A percentile compares a stretch with the other conserved stretches of the same genome.
Evolutionary conservation across 2,329 filamentous ascomycete genomes (phyloP).

Genomic region (Arthrobotrys musiformis): DNA sequence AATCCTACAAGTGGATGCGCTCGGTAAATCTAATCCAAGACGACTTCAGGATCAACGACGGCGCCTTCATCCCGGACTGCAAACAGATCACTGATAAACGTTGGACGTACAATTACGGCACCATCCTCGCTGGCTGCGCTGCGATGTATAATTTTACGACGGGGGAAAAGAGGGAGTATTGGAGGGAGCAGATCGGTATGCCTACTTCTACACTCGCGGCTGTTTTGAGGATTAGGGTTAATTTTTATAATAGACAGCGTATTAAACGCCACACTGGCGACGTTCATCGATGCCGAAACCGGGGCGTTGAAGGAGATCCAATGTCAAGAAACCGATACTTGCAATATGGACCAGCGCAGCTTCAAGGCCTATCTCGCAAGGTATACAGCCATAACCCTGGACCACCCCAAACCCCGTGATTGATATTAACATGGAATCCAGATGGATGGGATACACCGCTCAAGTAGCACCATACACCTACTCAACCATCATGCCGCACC

Average conservation of each 20-base stretch:
- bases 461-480: constrained; percentile 72
- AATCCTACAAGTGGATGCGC: constrained; percentile 72
- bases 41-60: constrained; percentile 74
- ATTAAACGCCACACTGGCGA: constrained; percentile 25
- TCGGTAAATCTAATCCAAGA: constrained; percentile 70
- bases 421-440: constrained; percentile 63
- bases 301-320: constrained; percentile 73
- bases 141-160: constrained; percentile 73
- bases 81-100: constrained; percentile 71
- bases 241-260: constrained; percentile 56
- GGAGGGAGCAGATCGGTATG: constrained; percentile 26
- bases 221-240: no score
- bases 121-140: constrained; percentile 72
- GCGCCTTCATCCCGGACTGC: constrained; percentile 70
- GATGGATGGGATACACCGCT: constrained; percentile 72
- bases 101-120: constrained; percentile 75
- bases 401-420: background rate
- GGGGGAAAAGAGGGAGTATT: constrained; percentile 35
- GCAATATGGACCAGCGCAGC: constrained; percentile 76
- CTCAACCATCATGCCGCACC: constrained; percentile 69
- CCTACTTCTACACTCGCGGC: background rate
- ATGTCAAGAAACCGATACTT: constrained; percentile 72
- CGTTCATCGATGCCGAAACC: constrained; percentile 60
- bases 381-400: background rate
- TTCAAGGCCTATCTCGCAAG: constrained; percentile 74